Base-by-base conservation (phyloP, 352 stramenopile species). In the Pythium rhizo-oryzae region DNA sequence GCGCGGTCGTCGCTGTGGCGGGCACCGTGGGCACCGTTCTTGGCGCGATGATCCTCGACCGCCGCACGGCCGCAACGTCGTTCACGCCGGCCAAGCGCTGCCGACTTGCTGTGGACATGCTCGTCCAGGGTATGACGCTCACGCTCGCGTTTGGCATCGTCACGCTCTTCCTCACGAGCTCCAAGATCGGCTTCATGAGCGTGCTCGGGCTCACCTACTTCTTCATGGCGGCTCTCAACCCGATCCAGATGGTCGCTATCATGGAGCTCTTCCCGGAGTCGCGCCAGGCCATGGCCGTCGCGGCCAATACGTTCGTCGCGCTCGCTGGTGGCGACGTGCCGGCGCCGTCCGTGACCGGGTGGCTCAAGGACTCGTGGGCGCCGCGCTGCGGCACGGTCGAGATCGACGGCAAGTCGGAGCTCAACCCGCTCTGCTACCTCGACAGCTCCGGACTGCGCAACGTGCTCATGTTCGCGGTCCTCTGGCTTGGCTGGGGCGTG, bases 291-390 rank as follows among this genome's bases (percentile, higher is more conserved):
- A 96, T 98, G 79, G 90, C 91, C 19, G 81, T 97, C 54, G 93
- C 89, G 2, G 82, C 97, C 35, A 96, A 95, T 72, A 97, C 87
- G 46, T 71, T 99, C 11, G 66, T 96, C 33, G 94, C 97, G 43
- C 95, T 99, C 76, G 75, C 87, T 11, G 75, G 98, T 11, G 96
- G 96, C 11, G 96, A 99, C 76, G 95, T 99, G 11, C 95, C 96
- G 25, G 90, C 90, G 15, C 96, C 96, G 7, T 90, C 98, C 44
- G 77, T 98, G 37, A 75, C 98, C 39, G 96, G 96, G 13, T 79
- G 73, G 63, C 81, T 99, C 58, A 98, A 98, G 78, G 96, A 99
- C 70, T 57, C 77, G 35, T 90, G 96, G 72, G 93, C 95, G 16
- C 95, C 96, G 6, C 71, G 79, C 44, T 98, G 93, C 59, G 83